Evolutionary conservation across 345 rosid species (phyloP).

Genomic region (Limnanthes douglasii): DNA sequence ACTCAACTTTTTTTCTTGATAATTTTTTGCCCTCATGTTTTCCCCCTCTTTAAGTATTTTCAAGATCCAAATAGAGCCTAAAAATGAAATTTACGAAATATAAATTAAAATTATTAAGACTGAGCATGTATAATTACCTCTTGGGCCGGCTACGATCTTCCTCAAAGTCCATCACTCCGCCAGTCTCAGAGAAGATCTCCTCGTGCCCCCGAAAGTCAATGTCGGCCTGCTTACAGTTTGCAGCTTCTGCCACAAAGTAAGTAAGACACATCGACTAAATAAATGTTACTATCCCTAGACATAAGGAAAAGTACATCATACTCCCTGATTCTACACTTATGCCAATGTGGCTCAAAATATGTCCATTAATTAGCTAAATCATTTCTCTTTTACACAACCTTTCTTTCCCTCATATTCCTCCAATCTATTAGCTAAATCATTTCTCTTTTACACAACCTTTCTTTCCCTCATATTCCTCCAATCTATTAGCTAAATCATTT

Average conservation of each 20-base stretch:
- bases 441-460: slow-evolving; percentile 1
- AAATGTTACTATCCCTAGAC: too few species aligned
- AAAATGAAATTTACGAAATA: too few species aligned
- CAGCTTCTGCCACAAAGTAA: slow-evolving; percentile 99
- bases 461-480: not conserved
- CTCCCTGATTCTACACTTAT: slow-evolving; percentile 3
- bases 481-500: not conserved
- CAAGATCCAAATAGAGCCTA: too few species aligned
- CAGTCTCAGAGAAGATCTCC: slow-evolving; percentile 85
- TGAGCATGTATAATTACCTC: too few species aligned
- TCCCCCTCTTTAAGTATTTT: too few species aligned
- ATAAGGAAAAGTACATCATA: not conserved
- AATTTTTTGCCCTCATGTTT: too few species aligned
- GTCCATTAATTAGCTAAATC: not conserved
- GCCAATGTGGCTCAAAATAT: not conserved
- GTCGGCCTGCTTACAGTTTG: slow-evolving; percentile 94
- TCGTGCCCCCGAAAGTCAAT: slow-evolving; percentile 73
- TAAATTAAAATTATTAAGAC: too few species aligned
- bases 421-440: not conserved
- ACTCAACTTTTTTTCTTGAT: too few species aligned
- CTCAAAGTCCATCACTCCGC: slow-evolving; percentile 97
- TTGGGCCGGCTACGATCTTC: slow-evolving; percentile 91
- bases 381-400: too few species aligned
- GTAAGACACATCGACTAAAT: slow-evolving; percentile 93
- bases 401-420: not conserved